phyloP scores from a whole-genome alignment of 306 rosid species.

The Acacia acuminata region DNA sequence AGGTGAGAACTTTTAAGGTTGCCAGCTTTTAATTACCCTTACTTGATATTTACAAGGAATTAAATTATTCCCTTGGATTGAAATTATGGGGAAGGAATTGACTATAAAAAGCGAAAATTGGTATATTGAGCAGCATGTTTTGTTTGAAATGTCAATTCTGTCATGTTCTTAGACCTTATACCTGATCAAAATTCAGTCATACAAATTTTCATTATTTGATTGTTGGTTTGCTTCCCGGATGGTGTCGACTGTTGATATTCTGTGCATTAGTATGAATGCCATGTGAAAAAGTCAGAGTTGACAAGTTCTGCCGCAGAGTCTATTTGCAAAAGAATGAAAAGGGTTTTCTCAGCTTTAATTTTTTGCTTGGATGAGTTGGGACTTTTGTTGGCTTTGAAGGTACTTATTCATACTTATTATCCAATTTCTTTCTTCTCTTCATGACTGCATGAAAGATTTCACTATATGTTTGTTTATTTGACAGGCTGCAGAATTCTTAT shows the following conservation, averaged over 20 bases:
- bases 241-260: constrained; percentile 36
- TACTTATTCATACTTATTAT: constrained; percentile 29
- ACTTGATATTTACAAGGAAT: not conserved
- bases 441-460: constrained; percentile 21
- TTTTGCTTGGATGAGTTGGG: constrained; percentile 82
- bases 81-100: not conserved
- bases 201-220: not conserved
- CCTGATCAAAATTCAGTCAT: not conserved
- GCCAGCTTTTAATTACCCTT: constrained; percentile 6
- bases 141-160: not conserved
- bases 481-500: constrained; percentile 74
- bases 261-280: constrained; percentile 55
- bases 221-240: constrained; percentile 29
- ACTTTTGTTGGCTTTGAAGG: constrained; percentile 78
- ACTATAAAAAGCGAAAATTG: not conserved
- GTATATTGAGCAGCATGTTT: not conserved
- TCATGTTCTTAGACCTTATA: constrained; percentile 4
- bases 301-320: constrained; percentile 42
- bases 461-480: constrained; percentile 14
- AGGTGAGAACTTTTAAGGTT: constrained; percentile 49
- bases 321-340: constrained; percentile 47
- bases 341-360: constrained; percentile 36
- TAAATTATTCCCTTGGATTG: too few relatives aligned
- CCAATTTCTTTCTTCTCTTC: constrained; percentile 25
- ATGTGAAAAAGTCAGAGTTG: constrained; percentile 39